Conservation (phyloP, 192 early-diverging fungal species). For the Rhizoclosmatium sp. region DNA sequence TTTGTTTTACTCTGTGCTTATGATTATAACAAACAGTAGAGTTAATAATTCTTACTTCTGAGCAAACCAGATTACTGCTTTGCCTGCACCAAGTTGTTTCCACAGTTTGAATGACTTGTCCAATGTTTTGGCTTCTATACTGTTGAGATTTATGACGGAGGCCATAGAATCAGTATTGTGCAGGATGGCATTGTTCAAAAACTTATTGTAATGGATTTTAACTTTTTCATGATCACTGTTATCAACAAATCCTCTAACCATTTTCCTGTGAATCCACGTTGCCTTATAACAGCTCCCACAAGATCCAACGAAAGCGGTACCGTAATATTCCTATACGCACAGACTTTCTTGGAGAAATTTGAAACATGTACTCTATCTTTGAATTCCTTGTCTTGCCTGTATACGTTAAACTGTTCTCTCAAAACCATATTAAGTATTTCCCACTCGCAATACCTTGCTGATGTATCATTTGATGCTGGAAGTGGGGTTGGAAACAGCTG, state of each 20-base stretch:
- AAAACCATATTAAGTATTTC: no score
- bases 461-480: no score
- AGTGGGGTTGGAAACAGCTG: background rate
- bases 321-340: slow-evolving; percentile 51
- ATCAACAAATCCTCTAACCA: slow-evolving; percentile 48
- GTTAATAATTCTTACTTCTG: background rate
- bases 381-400: no score
- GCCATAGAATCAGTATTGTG: slow-evolving; percentile 62
- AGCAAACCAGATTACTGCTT: slow-evolving; percentile 8
- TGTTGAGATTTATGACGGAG: slow-evolving; percentile 71
- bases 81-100: slow-evolving; percentile 38
- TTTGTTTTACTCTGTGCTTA: no score
- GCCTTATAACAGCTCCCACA: slow-evolving; percentile 56
- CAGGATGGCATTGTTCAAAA: slow-evolving; percentile 56
- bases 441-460: no score
- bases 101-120: slow-evolving; percentile 59
- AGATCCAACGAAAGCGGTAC: slow-evolving; percentile 55
- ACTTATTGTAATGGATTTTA: slow-evolving; percentile 48
- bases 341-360: slow-evolving; percentile 30
- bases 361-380: slow-evolving; percentile 7
- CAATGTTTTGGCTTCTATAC: slow-evolving; percentile 46
- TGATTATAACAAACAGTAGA: background rate
- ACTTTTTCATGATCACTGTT: slow-evolving; percentile 27
- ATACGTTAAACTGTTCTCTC: no score
- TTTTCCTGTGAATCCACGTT: slow-evolving; percentile 62